A percentile compares a stretch with the other conserved stretches of the same genome.
phyloP scores from a whole-genome alignment of 148 eudicot genomes.

The Rhododendron mucronatum region DNA sequence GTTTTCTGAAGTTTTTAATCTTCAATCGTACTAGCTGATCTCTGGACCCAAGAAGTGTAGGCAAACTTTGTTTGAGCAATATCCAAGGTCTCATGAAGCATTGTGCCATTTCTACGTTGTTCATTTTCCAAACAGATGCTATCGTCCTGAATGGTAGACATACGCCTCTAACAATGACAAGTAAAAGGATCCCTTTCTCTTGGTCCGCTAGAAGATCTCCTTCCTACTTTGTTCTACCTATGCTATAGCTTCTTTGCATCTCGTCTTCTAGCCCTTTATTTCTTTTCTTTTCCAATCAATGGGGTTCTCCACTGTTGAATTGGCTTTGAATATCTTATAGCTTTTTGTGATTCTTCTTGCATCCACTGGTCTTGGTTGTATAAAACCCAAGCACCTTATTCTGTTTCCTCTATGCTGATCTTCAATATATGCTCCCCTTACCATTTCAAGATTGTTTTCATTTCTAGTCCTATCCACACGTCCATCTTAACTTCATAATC shows the following conservation, averaged over 20 bases:
- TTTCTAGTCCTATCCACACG: neutral
- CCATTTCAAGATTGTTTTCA: neutral
- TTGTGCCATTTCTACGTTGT: neutral
- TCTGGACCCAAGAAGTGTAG: neutral
- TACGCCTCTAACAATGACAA: neutral
- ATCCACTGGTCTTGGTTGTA: neutral
- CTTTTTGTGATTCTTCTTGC: neutral
- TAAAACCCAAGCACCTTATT: neutral
- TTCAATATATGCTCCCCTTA: neutral
- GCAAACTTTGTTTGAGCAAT: neutral
- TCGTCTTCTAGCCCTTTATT: conserved; percentile 5
- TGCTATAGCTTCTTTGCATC: neutral
- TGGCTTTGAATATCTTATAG: neutral
- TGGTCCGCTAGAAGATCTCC: neutral
- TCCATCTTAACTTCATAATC: neutral
- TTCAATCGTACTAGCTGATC: neutral
- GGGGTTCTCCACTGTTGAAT: neutral
- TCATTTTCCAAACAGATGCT: neutral
- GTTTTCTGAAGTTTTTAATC: neutral
- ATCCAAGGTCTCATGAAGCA: neutral
- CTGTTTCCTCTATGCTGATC: neutral
- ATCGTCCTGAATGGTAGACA: neutral
- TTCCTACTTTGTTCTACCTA: neutral
- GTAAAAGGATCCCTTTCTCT: neutral
- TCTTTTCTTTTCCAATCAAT: neutral